These are phyloP conservation scores for Gonium pectorale DNA, from an alignment of 139 green algal species.

Conservation along the genomic window DNA sequence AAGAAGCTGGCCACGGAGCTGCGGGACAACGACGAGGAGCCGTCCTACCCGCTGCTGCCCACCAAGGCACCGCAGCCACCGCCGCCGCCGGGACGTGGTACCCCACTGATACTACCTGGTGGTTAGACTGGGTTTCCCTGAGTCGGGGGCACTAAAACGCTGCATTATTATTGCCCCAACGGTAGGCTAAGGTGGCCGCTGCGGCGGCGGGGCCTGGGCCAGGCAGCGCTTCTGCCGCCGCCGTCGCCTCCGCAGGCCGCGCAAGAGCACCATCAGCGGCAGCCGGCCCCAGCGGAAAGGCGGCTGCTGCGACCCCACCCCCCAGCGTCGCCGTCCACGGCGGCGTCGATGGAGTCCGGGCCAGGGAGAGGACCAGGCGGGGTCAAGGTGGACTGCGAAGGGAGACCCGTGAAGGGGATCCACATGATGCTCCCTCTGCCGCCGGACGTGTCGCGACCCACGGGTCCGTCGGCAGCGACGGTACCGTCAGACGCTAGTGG, in stretches of 20 bases:
- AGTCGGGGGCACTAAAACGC: no score
- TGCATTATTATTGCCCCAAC: no score
- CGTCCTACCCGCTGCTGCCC: conserved; percentile 58
- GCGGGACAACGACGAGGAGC: conserved; percentile 56
- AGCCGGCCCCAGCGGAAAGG: background rate
- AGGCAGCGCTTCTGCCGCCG: background rate
- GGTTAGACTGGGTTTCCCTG: no score
- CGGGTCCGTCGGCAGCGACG: no score
- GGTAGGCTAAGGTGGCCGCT: background rate
- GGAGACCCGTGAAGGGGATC: conserved; percentile 48
- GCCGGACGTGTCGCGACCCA: background rate
- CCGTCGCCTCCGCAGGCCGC: no score
- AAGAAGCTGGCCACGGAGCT: conserved; percentile 66
- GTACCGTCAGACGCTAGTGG: no score
- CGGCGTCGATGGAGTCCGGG: background rate
- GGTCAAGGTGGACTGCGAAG: conserved; percentile 44
- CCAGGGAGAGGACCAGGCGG: background rate
- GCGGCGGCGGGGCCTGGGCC: background rate
- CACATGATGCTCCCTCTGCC: conserved; percentile 44
- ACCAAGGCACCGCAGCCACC: conserved; percentile 27
- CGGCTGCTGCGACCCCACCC: background rate
- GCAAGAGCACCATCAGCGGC: conserved; percentile 10
- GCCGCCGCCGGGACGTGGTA: no score
- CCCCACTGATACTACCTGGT: no score
- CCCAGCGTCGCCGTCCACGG: background rate